Evolutionary conservation across 192 early-diverging fungal species (phyloP).

Genomic region (Globomyces pollinis-pini): DNA sequence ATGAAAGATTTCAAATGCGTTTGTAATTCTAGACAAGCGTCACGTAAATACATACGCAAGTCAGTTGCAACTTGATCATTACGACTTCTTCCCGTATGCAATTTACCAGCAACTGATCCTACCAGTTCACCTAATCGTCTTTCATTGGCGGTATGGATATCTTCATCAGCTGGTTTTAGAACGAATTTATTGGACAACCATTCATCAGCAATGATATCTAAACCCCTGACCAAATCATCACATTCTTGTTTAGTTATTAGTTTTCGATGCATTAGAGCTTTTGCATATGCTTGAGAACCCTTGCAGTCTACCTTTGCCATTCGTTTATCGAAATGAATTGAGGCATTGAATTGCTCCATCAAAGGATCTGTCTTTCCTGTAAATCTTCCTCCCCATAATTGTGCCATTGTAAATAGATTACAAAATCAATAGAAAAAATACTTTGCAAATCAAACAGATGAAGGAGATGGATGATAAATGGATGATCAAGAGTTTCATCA

Average conservation of each 20-base stretch:
- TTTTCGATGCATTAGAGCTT: slow-evolving; percentile 60
- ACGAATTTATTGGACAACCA: slow-evolving; percentile 72
- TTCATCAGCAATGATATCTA: slow-evolving; percentile 68
- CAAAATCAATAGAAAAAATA: no score
- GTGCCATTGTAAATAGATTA: slow-evolving; percentile 1
- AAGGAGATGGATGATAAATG: no score
- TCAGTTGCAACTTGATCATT: slow-evolving; percentile 99
- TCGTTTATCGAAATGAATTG: slow-evolving; percentile 86
- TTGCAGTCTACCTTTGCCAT: slow-evolving; percentile 85
- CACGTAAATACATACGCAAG: slow-evolving; percentile 89
- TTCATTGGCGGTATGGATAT: slow-evolving; percentile 99
- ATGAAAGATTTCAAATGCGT: slow-evolving; percentile 71
- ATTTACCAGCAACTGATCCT: slow-evolving; percentile 87
- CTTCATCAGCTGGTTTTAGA: slow-evolving; percentile 77
- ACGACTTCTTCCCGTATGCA: slow-evolving; percentile 92
- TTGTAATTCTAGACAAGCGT: slow-evolving; percentile 60
- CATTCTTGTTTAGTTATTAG: slow-evolving; percentile 76
- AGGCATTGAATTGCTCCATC: slow-evolving; percentile 96
- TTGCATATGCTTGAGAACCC: slow-evolving; percentile 85
- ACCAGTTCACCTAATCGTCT: slow-evolving; percentile 87
- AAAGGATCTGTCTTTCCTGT: slow-evolving; percentile 86
- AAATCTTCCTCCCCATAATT: slow-evolving; percentile 19
- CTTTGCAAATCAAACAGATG: no score
- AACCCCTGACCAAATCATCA: slow-evolving; percentile 62
- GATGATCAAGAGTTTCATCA: no score